Evolutionary conservation across 2,329 filamentous ascomycete species (phyloP).

Genomic region (Aspergillus puulaauensis): DNA sequence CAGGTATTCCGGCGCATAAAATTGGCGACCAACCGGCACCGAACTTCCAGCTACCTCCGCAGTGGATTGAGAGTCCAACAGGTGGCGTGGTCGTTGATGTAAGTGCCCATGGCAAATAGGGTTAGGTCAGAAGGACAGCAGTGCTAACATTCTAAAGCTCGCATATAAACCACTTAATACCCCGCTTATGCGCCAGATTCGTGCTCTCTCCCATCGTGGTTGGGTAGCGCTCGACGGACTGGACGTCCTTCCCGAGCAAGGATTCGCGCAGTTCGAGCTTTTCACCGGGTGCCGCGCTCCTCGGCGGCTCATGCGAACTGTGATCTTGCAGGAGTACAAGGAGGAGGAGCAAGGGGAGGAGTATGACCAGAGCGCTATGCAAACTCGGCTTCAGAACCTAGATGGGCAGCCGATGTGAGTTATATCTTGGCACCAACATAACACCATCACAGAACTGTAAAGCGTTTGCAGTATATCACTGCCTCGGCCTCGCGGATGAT

Average conservation of each 20-base stretch:
- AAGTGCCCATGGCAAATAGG: constrained; percentile 11
- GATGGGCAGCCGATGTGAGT: constrained; percentile 33
- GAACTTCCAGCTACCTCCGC: constrained; percentile 34
- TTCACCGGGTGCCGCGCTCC: constrained; percentile 41
- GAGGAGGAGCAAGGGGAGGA: constrained; percentile 30
- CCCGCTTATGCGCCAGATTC: constrained; percentile 37
- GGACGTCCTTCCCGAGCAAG: constrained; percentile 41
- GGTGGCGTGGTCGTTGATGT: constrained; percentile 44
- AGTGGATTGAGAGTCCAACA: constrained; percentile 41
- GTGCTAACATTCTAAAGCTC: constrained; percentile 23
- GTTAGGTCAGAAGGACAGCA: neutral
- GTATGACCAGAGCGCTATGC: constrained; percentile 30
- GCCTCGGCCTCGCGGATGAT: neutral
- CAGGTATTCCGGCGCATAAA: constrained; percentile 39
- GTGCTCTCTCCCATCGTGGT: constrained; percentile 35
- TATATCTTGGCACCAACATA: neutral
- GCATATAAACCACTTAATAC: constrained; percentile 43
- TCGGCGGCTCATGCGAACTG: constrained; percentile 36
- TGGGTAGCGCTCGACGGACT: constrained; percentile 43
- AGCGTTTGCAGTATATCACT: neutral
- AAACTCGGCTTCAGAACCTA: constrained; percentile 29
- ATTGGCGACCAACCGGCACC: constrained; percentile 36
- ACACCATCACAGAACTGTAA: neutral
- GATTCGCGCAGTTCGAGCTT: constrained; percentile 42
- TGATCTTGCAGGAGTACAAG: constrained; percentile 36